A percentile compares a stretch with the other conserved stretches of the same genome.
Conservation (phyloP, 2,329 filamentous ascomycete species). For the Colletotrichum simmondsii region DNA sequence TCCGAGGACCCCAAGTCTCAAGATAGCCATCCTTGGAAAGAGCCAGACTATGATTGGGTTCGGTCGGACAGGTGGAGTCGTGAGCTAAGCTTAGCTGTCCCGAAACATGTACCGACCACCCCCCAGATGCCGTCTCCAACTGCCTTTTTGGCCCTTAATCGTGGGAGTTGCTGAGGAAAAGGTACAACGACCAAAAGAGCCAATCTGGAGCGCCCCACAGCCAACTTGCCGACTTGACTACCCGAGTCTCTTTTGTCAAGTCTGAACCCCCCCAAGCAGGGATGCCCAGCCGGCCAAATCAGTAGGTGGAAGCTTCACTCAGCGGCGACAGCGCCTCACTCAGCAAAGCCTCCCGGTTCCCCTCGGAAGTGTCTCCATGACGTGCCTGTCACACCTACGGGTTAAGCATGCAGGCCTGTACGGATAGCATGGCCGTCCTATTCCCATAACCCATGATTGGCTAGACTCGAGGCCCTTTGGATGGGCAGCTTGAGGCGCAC, state of each 20-base stretch:
- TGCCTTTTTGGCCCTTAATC: background rate
- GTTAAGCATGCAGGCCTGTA: background rate
- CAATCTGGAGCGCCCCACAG: conserved; percentile 6
- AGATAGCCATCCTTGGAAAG: background rate
- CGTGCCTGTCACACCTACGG: background rate
- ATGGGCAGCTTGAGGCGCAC: background rate
- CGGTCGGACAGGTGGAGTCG: background rate
- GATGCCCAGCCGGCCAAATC: conserved; percentile 18
- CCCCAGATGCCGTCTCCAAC: conserved; percentile 6
- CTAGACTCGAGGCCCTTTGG: background rate
- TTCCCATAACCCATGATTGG: background rate
- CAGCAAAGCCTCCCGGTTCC: background rate
- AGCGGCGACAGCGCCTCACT: background rate
- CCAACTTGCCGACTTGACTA: conserved; percentile 33
- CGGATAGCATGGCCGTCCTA: background rate
- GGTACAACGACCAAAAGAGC: background rate
- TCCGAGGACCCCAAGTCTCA: conserved; percentile 21
- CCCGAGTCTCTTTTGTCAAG: conserved; percentile 25
- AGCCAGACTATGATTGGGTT: background rate
- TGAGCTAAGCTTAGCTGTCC: background rate
- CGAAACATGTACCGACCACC: background rate
- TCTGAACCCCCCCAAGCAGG: conserved; percentile 11
- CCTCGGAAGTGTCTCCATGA: background rate
- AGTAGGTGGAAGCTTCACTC: background rate
- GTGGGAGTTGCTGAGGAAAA: background rate